Percentiles rank a stretch among this genome's conserved stretches.
These are phyloP conservation scores for Mentha longifolia DNA, from an alignment of 257 asterid genomes.

Conservation along the genomic window DNA sequence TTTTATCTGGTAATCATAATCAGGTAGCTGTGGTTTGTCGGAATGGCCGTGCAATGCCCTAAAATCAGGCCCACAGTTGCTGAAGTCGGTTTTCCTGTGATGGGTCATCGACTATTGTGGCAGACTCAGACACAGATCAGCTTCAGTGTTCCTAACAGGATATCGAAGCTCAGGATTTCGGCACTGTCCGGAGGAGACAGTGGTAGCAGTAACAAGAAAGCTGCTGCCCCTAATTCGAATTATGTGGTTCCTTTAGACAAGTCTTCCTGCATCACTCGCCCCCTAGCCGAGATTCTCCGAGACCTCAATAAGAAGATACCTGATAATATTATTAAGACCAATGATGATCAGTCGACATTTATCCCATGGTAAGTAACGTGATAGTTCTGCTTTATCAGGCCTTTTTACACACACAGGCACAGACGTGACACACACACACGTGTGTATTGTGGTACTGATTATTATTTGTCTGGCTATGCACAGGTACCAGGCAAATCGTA, in stretches of 20 bases:
- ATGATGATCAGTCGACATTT: constrained; percentile 58
- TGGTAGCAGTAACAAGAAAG: constrained; percentile 54
- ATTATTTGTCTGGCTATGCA: constrained; percentile 29
- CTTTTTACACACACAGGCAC: no score
- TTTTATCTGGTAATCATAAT: constrained; percentile 29
- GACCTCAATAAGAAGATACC: constrained; percentile 95
- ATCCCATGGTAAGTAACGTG: constrained; percentile 69
- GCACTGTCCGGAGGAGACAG: constrained; percentile 50
- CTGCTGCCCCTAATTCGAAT: constrained; percentile 69
- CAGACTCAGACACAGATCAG: constrained; percentile 24
- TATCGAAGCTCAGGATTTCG: constrained; percentile 38
- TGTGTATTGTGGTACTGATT: constrained; percentile 29
- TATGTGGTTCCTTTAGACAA: constrained; percentile 93
- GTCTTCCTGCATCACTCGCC: constrained; percentile 83
- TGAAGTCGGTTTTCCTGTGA: constrained; percentile 36
- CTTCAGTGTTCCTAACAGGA: constrained; percentile 32
- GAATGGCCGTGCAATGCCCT: constrained; percentile 51
- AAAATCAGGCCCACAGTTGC: constrained; percentile 37
- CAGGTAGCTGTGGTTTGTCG: constrained; percentile 36
- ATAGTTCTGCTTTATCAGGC: neutral
- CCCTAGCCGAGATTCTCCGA: constrained; percentile 88
- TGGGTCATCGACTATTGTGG: constrained; percentile 29
- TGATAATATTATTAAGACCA: constrained; percentile 75
- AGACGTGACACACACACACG: neutral
- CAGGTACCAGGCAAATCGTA: constrained; percentile 98